Base-by-base conservation (phyloP, 2,329 filamentous ascomycete genomes). In the Stromatinia cepivora region DNA sequence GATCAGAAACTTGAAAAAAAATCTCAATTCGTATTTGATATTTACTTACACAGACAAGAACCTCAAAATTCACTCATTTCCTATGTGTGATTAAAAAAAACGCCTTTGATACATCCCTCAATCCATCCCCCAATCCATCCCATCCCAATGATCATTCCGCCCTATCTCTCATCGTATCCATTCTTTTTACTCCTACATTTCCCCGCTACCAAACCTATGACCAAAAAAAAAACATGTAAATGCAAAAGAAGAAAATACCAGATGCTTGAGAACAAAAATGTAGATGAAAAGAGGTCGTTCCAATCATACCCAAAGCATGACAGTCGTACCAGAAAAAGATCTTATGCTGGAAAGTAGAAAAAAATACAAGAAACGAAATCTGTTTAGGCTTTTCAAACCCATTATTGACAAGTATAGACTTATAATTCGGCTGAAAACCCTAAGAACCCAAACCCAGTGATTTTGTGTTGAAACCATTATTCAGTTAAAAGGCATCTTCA, bases 401-500 rank as follows among this genome's bases (percentile, higher is more conserved):
- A 2, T 28, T 20, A 52, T 52, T 22, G 31, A 63, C 31, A 50
- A 63, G 31, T 52, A 28, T 28, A 28, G 46, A 63, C 64, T 59
- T 48, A 46, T 59, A 20, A 28, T 36, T 48, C 22, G 17, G 25
- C 46, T 66, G 53, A 48, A 66, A 22, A 22, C 45, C 6, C 39
- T 39, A 50, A 20, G n/a, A 68, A 68, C 57, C 56, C 66, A 48
- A 46, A 45, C 46, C 36, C 17, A 10, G 7, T 34, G 8, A 62
- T 22, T 54, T 66, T 42, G 13, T 48, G 20, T 31, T 54, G 11
- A n/a, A 52, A 42, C 62, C 4, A 20, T 15, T 53, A 31, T 53
- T 15, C 34, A 6, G 39, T 56, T 76, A 88, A 75, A 83, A 88
- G 48, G 82, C 84, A 77, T 89, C 87, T 77, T 89, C 87, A 72